These are phyloP conservation scores for Leccinum rimulosum DNA, from an alignment of 768 basidiomycete species.

Conservation along the genomic window DNA sequence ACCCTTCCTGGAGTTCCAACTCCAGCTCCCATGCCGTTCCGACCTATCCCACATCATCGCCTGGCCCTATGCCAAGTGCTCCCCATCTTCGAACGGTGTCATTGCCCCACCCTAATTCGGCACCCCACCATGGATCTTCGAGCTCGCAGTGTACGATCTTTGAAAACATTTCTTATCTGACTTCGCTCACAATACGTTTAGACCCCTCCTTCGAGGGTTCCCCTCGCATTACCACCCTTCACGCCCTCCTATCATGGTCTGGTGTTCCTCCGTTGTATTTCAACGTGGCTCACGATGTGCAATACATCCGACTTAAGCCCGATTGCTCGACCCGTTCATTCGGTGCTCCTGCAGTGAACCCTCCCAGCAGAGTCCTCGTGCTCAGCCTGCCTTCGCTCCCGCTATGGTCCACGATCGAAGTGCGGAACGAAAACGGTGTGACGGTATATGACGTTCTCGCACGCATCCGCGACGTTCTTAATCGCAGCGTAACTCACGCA, in stretches of 20 bases:
- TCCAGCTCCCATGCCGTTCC: conserved; percentile 5
- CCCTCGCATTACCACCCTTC: conserved; percentile 22
- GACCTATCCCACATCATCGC: conserved; percentile 15
- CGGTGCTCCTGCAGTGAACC: conserved; percentile 24
- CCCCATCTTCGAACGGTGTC: conserved; percentile 30
- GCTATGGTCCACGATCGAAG: conserved; percentile 30
- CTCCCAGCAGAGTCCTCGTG: conserved; percentile 12
- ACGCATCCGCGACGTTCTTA: conserved; percentile 27
- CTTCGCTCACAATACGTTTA: conserved; percentile 6
- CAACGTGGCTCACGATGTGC: conserved; percentile 27
- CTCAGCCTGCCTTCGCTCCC: conserved; percentile 25
- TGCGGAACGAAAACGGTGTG: conserved; percentile 26
- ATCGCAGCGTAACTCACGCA: conserved; percentile 22
- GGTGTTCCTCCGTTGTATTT: conserved; percentile 20
- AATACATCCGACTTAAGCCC: conserved; percentile 19
- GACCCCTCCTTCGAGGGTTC: conserved; percentile 14
- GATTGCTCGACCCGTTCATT: conserved; percentile 18
- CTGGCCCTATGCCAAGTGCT: conserved; percentile 23
- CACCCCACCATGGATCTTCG: conserved; percentile 16
- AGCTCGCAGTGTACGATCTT: conserved; percentile 18
- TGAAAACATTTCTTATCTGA: neutral
- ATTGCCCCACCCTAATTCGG: conserved; percentile 31
- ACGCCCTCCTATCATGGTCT: conserved; percentile 26
- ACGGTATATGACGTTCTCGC: conserved; percentile 29
- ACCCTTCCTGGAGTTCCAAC: conserved; percentile 22